phyloP scores from a whole-genome alignment of 2,329 filamentous ascomycete genomes.

The Meredithiella fracta region DNA sequence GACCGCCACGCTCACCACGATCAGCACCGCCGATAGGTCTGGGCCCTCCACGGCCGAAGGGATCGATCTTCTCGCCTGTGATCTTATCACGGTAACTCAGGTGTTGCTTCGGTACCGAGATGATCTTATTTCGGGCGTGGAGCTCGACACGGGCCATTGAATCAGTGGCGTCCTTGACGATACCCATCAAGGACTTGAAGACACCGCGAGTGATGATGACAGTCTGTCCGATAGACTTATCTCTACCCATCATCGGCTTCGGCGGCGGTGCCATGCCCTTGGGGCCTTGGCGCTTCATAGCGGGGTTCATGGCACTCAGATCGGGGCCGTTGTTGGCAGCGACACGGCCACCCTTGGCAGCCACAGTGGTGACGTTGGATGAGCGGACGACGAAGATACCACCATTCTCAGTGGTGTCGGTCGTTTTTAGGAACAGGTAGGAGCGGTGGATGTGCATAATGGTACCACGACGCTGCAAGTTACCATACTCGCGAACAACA shows the following conservation, averaged over 20 bases:
- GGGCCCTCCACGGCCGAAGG: constrained; percentile 33
- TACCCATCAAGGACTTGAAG: constrained; percentile 84
- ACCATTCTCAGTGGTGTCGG: constrained; percentile 69
- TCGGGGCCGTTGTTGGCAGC: constrained; percentile 50
- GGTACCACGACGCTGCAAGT: constrained; percentile 70
- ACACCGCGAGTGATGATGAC: constrained; percentile 75
- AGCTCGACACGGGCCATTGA: constrained; percentile 76
- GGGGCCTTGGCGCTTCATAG: constrained; percentile 51
- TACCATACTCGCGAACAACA: constrained; percentile 76
- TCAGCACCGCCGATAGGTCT: constrained; percentile 25
- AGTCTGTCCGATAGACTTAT: constrained; percentile 77
- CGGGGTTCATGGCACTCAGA: constrained; percentile 82
- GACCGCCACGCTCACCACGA: constrained; percentile 22
- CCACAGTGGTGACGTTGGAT: constrained; percentile 72
- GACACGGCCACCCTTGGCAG: constrained; percentile 80
- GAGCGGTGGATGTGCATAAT: constrained; percentile 89
- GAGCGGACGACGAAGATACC: constrained; percentile 79
- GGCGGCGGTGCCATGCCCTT: constrained; percentile 45
- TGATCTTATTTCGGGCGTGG: constrained; percentile 83
- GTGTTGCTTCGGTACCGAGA: constrained; percentile 66
- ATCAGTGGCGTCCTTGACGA: constrained; percentile 89
- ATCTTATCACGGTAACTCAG: constrained; percentile 74
- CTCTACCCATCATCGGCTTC: constrained; percentile 54
- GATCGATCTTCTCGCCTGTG: constrained; percentile 63
- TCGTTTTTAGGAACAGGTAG: constrained; percentile 80